Evolutionary conservation across 768 basidiomycete genomes (phyloP).

Genomic region (Lentinula detonsa): DNA sequence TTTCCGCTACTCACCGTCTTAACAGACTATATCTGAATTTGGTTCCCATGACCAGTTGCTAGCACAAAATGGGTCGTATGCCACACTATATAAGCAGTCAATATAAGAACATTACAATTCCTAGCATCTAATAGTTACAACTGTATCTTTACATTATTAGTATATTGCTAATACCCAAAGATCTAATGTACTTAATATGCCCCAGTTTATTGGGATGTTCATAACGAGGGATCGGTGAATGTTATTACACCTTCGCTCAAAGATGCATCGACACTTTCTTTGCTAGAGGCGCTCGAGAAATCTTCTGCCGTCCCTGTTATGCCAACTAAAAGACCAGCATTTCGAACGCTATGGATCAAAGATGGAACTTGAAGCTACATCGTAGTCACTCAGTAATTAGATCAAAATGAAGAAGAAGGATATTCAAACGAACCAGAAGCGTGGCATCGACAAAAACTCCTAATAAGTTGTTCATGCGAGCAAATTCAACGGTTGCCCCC

Average conservation of each 20-base stretch:
- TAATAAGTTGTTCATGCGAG: conserved; percentile 86
- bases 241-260: conserved; percentile 58
- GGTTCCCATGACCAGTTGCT: conserved; percentile 69
- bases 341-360: conserved; percentile 82
- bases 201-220: not conserved
- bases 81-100: conserved; percentile 64
- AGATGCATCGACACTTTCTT: conserved; percentile 61
- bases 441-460: conserved; percentile 87
- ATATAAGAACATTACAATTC: conserved; percentile 30
- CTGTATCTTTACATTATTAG: not conserved
- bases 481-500: conserved; percentile 88
- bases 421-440: conserved; percentile 54
- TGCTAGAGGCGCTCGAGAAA: conserved; percentile 28
- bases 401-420: conserved; percentile 9
- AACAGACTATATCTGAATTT: conserved; percentile 68
- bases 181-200: not conserved
- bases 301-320: conserved; percentile 59
- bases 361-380: conserved; percentile 81
- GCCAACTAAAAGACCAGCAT: conserved; percentile 82
- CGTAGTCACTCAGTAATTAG: conserved; percentile 9
- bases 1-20: conserved; percentile 13
- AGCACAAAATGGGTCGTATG: conserved; percentile 53
- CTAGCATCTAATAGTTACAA: not conserved
- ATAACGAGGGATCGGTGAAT: conserved; percentile 49
- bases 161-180: not conserved